Conservation (phyloP, 805 yeast species). For the Yarrowia phangngaensis region DNA sequence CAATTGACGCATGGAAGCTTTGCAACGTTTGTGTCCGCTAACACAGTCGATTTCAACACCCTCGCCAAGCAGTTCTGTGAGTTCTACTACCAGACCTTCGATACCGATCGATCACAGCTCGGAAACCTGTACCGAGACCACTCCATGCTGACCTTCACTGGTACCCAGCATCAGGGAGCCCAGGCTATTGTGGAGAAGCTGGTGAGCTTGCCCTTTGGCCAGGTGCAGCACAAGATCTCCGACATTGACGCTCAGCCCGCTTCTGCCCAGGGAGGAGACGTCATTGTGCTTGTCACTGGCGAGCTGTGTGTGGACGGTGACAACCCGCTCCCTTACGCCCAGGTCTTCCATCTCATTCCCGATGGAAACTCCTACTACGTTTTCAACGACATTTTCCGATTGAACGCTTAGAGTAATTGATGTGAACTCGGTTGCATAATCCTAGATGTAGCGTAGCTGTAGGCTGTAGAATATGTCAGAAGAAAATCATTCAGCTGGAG, state of each 20-base stretch:
- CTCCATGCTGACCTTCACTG: slow-evolving; percentile 96
- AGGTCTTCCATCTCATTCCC: slow-evolving; percentile 94
- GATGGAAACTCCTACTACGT: slow-evolving; percentile 90
- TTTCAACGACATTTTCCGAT: slow-evolving; percentile 94
- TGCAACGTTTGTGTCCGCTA: slow-evolving; percentile 2
- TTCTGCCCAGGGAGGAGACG: slow-evolving; percentile 79
- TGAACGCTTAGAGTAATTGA: slow-evolving; percentile 59
- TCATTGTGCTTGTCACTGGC: slow-evolving; percentile 96
- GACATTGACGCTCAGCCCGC: slow-evolving; percentile 98
- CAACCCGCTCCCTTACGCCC: slow-evolving; percentile 94
- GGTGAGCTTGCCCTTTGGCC: slow-evolving; percentile 81
- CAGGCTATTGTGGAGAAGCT: slow-evolving; percentile 89
- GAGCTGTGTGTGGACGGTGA: slow-evolving; percentile 91
- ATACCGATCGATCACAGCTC: slow-evolving; percentile 83
- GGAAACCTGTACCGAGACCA: slow-evolving; percentile 94
- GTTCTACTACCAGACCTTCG: slow-evolving; percentile 94
- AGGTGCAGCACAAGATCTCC: slow-evolving; percentile 88
- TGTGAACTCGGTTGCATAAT: too few species aligned
- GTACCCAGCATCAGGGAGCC: slow-evolving; percentile 91
- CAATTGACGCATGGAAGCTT: not conserved
- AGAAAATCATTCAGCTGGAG: too few species aligned
- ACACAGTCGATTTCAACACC: slow-evolving; percentile 34
- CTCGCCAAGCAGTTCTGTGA: slow-evolving; percentile 73
- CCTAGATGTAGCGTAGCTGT: not conserved
- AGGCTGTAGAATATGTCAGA: too few species aligned